A percentile compares a stretch with the other conserved stretches of the same genome.
Evolutionary conservation across 129 eudicot species (phyloP).

Genomic region (Escallonia rubra): DNA sequence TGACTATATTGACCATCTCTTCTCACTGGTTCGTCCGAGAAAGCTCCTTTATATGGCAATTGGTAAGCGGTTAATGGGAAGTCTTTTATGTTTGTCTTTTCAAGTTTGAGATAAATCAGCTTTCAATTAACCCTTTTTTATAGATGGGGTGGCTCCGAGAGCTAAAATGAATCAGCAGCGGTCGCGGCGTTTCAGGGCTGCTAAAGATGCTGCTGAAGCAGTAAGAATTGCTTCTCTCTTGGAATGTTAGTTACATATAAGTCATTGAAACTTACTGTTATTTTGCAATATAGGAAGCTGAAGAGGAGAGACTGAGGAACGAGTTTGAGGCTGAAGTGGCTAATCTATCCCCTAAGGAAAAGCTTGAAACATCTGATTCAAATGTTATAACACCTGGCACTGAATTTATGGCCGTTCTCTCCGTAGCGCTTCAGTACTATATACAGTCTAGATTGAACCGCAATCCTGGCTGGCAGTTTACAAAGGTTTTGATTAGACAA

Average conservation of each 20-base stretch:
- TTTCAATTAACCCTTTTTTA: slow-evolving; percentile 9
- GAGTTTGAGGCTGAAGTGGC: slow-evolving; percentile 77
- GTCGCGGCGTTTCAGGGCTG: slow-evolving; percentile 92
- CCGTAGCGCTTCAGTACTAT: slow-evolving; percentile 83
- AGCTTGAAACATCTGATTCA: slow-evolving; percentile 81
- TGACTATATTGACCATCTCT: slow-evolving; percentile 91
- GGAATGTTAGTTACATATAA: too few relatives aligned
- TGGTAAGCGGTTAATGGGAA: slow-evolving; percentile 38
- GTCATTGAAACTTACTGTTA: not conserved
- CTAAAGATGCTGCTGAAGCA: slow-evolving; percentile 97
- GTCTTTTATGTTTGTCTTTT: not conserved
- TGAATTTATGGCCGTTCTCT: slow-evolving; percentile 86
- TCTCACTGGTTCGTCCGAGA: slow-evolving; percentile 90
- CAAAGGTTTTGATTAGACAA: slow-evolving; percentile 52
- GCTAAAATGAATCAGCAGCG: slow-evolving; percentile 99
- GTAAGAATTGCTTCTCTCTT: slow-evolving; percentile 37
- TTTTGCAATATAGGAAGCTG: slow-evolving; percentile 64
- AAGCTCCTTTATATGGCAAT: slow-evolving; percentile 91
- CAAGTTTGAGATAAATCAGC: slow-evolving; percentile 9
- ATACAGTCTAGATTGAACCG: slow-evolving; percentile 69
- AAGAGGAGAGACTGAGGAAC: slow-evolving; percentile 70
- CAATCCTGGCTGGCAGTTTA: slow-evolving; percentile 78
- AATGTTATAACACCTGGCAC: slow-evolving; percentile 99
- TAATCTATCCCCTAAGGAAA: slow-evolving; percentile 57
- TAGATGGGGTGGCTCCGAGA: slow-evolving; percentile 99